Base-by-base conservation (phyloP, 345 rosid species). In the Microthlaspi erraticum region DNA sequence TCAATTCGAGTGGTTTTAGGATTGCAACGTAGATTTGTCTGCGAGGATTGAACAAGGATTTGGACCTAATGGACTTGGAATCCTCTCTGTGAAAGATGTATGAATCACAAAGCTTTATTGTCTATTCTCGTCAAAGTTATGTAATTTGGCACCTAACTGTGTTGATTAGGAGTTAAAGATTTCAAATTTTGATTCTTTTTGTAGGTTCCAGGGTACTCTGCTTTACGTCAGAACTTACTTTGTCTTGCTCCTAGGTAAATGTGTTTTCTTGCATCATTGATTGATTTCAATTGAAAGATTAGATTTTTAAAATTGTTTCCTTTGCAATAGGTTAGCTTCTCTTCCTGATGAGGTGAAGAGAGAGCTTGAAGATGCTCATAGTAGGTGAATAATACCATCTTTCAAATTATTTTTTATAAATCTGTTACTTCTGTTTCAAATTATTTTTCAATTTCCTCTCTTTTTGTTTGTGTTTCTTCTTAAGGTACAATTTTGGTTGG, bases 401-500 rank as follows among this genome's bases (percentile, higher is more conserved):
- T 2, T 70, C 31, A 8, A 4, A 11, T 29, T 48, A 13, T 33
- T 36, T 13, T 60, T 54, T 14, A 36, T 5, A 3, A 9, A 3
- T 20, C 63, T 2, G 38, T 45, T 36, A 2, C 38, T n/a, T 74
- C 3, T 60, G 13, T 45, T 26, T 7, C 11, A 3, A 32, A 32
- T 26, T 33, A 55, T 18, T 44, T 51, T 66, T 31, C 8, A 61
- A 10, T 29, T 68, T 5, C 37, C 17, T 6, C 26, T 34, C 8
- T 29, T 50, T 56, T 31, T 14, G 0, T 45, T 44, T 44, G 38
- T 62, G 54, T 63, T 13, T 31, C 2, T 69, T 46, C 16, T 16
- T 31, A 43, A 92, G 98, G 87, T 93, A 87, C 66, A 91, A 86
- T 77, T 88, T 86, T 54, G 98, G 98, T 63, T 93, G 97, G 97